Evolutionary conservation across 345 rosid species (phyloP).

Genomic region (Ailanthus altissimus): DNA sequence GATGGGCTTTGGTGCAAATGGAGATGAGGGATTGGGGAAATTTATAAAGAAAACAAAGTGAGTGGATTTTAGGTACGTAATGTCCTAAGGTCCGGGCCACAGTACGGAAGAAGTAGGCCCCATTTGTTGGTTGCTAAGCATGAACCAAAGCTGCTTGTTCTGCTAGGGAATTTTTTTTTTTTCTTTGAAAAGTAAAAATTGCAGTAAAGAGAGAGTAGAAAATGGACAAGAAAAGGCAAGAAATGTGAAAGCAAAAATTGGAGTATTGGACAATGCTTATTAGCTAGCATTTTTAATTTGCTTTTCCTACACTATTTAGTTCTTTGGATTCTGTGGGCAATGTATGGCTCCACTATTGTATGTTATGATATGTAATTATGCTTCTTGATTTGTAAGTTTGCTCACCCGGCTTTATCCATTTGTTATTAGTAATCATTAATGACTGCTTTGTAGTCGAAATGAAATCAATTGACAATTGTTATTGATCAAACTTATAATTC

Average conservation of each 20-base stretch:
- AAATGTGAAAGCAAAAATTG: background rate
- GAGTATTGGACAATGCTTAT: constrained; percentile 2
- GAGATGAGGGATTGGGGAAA: constrained; percentile 9
- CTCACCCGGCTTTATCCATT: background rate
- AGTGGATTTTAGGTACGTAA: constrained; percentile 30
- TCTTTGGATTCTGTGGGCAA: background rate
- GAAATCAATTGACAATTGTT: background rate
- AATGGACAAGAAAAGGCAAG: background rate
- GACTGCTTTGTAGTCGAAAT: background rate
- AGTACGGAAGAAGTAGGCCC: constrained; percentile 53
- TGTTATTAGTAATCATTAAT: background rate
- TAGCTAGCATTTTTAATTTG: background rate
- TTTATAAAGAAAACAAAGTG: constrained; percentile 37
- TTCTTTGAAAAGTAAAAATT: too few relatives aligned
- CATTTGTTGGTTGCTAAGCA: constrained; percentile 15
- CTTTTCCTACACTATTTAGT: background rate
- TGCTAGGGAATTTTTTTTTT: background rate
- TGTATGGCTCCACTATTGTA: background rate
- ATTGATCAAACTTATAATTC: background rate
- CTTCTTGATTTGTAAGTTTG: background rate
- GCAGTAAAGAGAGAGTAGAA: background rate
- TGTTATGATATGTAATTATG: background rate
- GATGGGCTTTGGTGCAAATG: background rate
- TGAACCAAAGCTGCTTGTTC: background rate
- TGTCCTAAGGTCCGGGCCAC: constrained; percentile 37